Percentiles rank a stretch among this genome's conserved stretches.
Evolutionary conservation across 108 stramenopile genomes (phyloP).

Genomic region (Cyclotella choctawhatcheeana): DNA sequence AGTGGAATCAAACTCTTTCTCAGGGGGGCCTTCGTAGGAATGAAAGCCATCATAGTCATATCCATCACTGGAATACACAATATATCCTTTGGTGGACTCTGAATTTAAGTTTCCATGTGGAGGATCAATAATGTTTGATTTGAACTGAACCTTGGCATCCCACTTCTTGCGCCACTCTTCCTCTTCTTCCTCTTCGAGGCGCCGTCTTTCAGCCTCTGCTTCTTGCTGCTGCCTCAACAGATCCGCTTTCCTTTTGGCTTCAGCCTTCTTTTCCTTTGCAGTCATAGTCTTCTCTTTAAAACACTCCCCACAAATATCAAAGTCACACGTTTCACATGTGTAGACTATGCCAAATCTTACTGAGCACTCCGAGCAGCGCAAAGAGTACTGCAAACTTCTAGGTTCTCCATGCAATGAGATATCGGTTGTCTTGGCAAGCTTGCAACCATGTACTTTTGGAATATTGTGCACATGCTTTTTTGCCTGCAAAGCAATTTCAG

Average conservation of each 20-base stretch:
- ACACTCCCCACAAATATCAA: conserved; percentile 25
- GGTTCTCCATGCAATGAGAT: conserved; percentile 15
- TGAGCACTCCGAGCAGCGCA: conserved; percentile 12
- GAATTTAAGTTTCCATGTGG: conserved; percentile 9
- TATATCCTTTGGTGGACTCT: conserved; percentile 13
- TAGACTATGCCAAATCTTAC: not conserved
- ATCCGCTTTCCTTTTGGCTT: conserved; percentile 14
- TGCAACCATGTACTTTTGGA: conserved; percentile 24
- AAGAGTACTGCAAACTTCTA: not conserved
- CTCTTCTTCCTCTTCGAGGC: conserved; percentile 22
- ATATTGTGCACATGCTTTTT: conserved; percentile 3
- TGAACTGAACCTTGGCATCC: conserved; percentile 22
- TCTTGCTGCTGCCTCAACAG: not conserved
- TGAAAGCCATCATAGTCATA: conserved; percentile 42
- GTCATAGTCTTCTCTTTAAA: conserved; percentile 25
- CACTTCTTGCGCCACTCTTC: conserved; percentile 11
- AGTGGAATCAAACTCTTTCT: conserved; percentile 29
- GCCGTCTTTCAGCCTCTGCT: conserved; percentile 11
- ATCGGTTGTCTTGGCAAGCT: conserved; percentile 25
- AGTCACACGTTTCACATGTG: conserved; percentile 31
- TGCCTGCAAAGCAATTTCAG: conserved; percentile 10
- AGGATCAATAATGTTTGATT: conserved; percentile 16
- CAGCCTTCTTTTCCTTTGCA: conserved; percentile 22
- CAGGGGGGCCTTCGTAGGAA: conserved; percentile 23
- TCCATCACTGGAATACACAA: conserved; percentile 34